Base-by-base conservation (phyloP, 345 rosid species). In the Streptanthus diversifolius region DNA sequence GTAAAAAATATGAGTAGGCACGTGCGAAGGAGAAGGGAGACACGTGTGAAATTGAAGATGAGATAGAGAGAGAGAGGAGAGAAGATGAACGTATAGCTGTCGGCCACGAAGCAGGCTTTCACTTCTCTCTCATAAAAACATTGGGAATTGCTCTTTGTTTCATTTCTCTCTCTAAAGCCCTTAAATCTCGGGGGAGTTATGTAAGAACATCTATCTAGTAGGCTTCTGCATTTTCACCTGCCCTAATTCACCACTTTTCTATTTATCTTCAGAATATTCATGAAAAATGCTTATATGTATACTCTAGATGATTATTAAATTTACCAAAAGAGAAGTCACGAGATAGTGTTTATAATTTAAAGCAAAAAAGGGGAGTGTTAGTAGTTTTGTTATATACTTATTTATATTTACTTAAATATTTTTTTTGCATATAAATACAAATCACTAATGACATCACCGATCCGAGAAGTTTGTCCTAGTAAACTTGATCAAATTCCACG, bases 181-280 rank as follows among this genome's bases (percentile, higher is more conserved):
- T 77, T 65, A 77, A 77, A 71, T 77, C 70, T 66, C 77, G 80
- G 80, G 72, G 77, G 75, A 66, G 68, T 58, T 49, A 45, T 70
- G 71, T 64, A 63, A 61, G 71, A 54, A 63, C 33, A 29, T 60
- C 45, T 60, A 61, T 76, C 63, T 52, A 44, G 60, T 76, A 76
- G 79, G 76, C 72, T 58, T 57, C 80, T 77, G 80, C 76, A 69
- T 68, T 76, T 77, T 77, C 68, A 71, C 76, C 80, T 77, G 80
- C 80, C 80, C 76, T 57, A 77, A 69, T 69, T 59, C 27, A 69
- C 53, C 48, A 61, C 49, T 55, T 30, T 54, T 32, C 7, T 19
- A 3, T 44, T 52, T 44, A 12, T 21, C 53, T 39, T 29, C 64
- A 8, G 40, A 1, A 41, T 11, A 10, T 21, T 45, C 18, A 22